Evolutionary conservation across 768 basidiomycete species (phyloP).

Genomic region (Melanogaster broomeanus): DNA sequence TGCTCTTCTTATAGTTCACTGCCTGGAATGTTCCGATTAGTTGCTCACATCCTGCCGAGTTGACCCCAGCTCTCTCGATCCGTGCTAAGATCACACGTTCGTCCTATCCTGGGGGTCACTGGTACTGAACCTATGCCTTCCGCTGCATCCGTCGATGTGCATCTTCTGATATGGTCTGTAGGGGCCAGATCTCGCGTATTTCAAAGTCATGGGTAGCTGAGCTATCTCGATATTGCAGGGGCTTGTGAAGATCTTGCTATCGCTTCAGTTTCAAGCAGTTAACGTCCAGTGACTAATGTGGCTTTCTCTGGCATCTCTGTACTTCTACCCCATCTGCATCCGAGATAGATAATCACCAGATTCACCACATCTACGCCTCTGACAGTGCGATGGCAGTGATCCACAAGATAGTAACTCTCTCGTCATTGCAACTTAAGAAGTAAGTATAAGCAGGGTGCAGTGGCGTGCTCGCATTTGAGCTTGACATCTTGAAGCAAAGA

Average conservation of each 20-base stretch:
- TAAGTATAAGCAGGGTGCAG: not conserved
- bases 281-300: not conserved
- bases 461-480: not conserved
- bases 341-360: slow-evolving; percentile 7
- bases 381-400: slow-evolving; percentile 6
- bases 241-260: not conserved
- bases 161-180: not conserved
- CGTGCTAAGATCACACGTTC: not conserved
- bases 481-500: not conserved
- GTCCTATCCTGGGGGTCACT: not conserved
- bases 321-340: not conserved
- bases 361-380: not conserved
- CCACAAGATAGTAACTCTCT: slow-evolving; percentile 5
- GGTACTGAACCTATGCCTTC: too few species aligned
- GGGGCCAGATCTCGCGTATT: not conserved
- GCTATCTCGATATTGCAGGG: not conserved
- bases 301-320: not conserved
- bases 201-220: not conserved
- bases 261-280: not conserved
- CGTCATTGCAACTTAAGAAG: not conserved
- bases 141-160: not conserved
- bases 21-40: not conserved
- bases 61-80: not conserved
- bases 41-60: not conserved
- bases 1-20: not conserved